Evolutionary conservation across 2,329 filamentous ascomycete species (phyloP).

Genomic region (Nothopassalora personata): DNA sequence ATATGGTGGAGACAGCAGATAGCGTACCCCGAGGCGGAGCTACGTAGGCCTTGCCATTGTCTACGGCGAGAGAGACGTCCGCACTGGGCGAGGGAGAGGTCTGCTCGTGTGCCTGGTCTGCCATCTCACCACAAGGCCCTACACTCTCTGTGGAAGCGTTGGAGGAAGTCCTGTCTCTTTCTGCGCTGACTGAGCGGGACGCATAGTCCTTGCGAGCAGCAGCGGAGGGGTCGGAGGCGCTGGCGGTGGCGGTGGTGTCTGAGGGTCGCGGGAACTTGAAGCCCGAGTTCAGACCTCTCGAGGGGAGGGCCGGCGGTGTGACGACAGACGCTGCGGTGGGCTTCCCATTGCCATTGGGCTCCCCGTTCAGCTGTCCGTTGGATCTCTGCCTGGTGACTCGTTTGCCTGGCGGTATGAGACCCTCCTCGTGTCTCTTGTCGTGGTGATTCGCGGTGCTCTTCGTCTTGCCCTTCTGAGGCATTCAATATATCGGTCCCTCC

Average conservation of each 20-base stretch:
- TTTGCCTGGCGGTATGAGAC: constrained; percentile 72
- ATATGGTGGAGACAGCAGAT: constrained; percentile 75
- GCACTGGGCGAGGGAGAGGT: constrained; percentile 25
- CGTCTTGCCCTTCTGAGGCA: constrained; percentile 46
- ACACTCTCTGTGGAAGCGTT: constrained; percentile 40
- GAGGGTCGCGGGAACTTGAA: constrained; percentile 32
- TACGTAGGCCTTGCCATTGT: constrained; percentile 47
- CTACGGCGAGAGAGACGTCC: constrained; percentile 18
- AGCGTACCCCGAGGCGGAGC: constrained; percentile 68
- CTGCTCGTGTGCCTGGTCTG: constrained; percentile 25
- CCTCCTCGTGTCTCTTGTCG: constrained; percentile 73
- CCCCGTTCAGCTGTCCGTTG: constrained; percentile 41
- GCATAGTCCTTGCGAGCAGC: constrained; percentile 23
- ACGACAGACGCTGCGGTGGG: constrained; percentile 21
- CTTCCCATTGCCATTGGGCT: constrained; percentile 41
- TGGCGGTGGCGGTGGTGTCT: constrained; percentile 17
- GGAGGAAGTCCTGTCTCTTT: constrained; percentile 38
- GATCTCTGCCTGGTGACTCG: constrained; percentile 51
- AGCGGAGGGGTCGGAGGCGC: constrained; percentile 14
- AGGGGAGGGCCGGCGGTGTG: constrained; percentile 36
- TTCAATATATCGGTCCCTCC: constrained; percentile 31
- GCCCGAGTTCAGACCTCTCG: constrained; percentile 35
- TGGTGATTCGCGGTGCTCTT: constrained; percentile 42
- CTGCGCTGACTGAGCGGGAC: constrained; percentile 18
- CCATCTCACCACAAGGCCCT: constrained; percentile 26